phyloP scores from a whole-genome alignment of 768 basidiomycete species.

The Rhodosporidiobolus odoratus region DNA sequence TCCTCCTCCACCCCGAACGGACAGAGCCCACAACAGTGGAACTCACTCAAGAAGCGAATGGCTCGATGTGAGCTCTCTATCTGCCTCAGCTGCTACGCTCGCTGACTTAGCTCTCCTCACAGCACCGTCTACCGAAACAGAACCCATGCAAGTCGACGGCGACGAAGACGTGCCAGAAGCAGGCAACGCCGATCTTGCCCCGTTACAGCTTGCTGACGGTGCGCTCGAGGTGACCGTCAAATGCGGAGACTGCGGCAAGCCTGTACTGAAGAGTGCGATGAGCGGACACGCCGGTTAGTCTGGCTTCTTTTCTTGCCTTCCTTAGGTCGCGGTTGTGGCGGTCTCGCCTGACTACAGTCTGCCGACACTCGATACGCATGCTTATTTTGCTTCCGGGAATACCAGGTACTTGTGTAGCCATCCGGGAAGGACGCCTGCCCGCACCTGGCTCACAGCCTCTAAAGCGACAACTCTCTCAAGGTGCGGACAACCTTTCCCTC shows the following conservation, averaged over 20 bases:
- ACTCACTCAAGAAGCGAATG: background rate
- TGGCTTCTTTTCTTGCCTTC: background rate
- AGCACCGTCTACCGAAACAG: background rate
- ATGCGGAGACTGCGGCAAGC: slow-evolving; percentile 77
- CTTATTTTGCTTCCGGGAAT: no score
- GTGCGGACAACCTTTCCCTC: background rate
- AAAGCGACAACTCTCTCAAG: slow-evolving; percentile 26
- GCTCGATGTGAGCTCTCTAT: background rate
- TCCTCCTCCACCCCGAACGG: background rate
- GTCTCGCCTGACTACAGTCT: no score
- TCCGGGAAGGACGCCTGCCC: background rate
- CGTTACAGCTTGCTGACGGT: slow-evolving; percentile 58
- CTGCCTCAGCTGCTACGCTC: background rate
- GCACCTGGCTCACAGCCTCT: background rate
- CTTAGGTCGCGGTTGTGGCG: no score
- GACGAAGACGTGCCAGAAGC: slow-evolving; percentile 56
- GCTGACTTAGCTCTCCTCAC: background rate
- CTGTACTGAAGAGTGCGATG: slow-evolving; percentile 67
- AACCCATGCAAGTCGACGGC: background rate
- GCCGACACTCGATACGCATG: no score
- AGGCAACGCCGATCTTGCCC: slow-evolving; percentile 75
- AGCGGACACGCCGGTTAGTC: slow-evolving; percentile 68
- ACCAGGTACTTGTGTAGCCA: background rate
- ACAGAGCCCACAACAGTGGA: slow-evolving; percentile 13
- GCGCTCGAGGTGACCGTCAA: slow-evolving; percentile 55